Evolutionary conservation across 768 basidiomycete species (phyloP).

Genomic region (Stropharia rugosoannulata): DNA sequence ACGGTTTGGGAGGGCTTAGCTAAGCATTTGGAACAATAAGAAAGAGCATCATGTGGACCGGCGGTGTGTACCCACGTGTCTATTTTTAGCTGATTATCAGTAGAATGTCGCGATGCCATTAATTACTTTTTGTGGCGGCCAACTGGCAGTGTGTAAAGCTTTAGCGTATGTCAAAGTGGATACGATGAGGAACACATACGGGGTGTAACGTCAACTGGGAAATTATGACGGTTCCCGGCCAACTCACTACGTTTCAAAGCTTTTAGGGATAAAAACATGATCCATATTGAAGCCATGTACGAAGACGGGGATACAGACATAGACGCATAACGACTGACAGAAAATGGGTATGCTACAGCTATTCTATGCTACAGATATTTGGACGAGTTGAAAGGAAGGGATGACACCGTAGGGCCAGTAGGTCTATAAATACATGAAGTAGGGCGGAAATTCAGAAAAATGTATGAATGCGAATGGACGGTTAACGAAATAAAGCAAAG

Average conservation of each 20-base stretch:
- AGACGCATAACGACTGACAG: neutral
- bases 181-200: too few species aligned
- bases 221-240: neutral
- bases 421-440: conserved; percentile 1
- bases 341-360: conserved; percentile 13
- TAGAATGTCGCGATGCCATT: too few species aligned
- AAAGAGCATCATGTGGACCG: conserved; percentile 3
- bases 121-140: too few species aligned
- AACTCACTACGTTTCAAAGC: too few species aligned
- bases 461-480: conserved; percentile 1
- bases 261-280: too few species aligned
- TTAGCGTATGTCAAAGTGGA: neutral
- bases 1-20: conserved; percentile 9
- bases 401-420: neutral
- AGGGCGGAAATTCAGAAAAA: conserved; percentile 2
- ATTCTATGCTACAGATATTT: conserved; percentile 18
- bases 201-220: neutral
- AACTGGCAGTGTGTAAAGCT: too few species aligned
- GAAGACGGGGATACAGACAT: conserved; percentile 5
- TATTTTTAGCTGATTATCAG: too few species aligned
- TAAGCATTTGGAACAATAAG: conserved; percentile 31
- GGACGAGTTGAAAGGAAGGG: neutral
- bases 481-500: neutral
- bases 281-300: too few species aligned
- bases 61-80: neutral